Base-by-base conservation (phyloP, 2,329 filamentous ascomycete genomes). In the Aphanocladium album region DNA sequence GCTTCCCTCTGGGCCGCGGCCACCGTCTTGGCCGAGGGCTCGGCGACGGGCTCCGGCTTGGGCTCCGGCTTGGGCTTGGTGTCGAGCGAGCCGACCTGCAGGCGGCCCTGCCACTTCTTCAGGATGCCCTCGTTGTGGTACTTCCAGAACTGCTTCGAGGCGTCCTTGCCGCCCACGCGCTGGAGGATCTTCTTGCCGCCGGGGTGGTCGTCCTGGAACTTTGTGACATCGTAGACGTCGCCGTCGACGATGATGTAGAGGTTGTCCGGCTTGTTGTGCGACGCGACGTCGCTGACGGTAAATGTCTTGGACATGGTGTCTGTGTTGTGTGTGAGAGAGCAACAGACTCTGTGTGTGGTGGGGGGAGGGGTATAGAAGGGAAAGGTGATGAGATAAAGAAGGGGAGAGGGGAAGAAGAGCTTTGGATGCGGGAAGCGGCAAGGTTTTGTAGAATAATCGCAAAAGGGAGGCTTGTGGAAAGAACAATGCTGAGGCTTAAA, bases 211-310 rank as follows among this genome's bases (percentile, higher is more conserved):
- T 93, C 88, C 73, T 91, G 89, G 74, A 93, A 93, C 71, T 87
- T 92, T 68, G 92, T 96, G 69, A 98, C 74, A 72, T 99, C 93
- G 76, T 96, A 98, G 67, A 98, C 93, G 76, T 98, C 93, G 69
- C 93, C 89, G 67, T 98, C 93, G 67, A 98, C 87, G 66, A 96
- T 85, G 71, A 98, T 90, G 85, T 88, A 98, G 63, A 97, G 82
- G 72, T 88, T 88, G 71, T 91, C 86, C 50, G 88, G 76, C 79
- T 93, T 96, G 82, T 91, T 96, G 77, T 98, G 93, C 77, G 89
- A 86, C 72, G 93, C 88, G 64, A 99, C 93, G 73, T 97, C 93
- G 79, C 84, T 84, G 66, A 87, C 82, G 59, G 88, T 89, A 74
- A 96, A 97, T 33, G 85, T 89, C 78, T 95, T 90, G 55, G 93